Evolutionary conservation across 2,329 filamentous ascomycete genomes (phyloP).

Genomic region (Fusarium proliferatum): DNA sequence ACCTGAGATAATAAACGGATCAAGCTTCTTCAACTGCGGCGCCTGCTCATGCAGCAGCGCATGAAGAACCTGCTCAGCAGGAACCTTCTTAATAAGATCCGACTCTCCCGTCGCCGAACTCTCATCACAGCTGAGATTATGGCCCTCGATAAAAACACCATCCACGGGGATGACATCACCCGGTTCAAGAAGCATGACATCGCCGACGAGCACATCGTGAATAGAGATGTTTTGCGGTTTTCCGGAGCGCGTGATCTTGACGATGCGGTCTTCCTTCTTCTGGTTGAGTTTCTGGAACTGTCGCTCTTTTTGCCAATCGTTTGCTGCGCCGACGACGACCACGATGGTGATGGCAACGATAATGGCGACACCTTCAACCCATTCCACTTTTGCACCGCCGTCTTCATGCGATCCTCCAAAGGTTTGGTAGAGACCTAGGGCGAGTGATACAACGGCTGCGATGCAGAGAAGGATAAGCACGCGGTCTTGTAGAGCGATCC

Average conservation of each 20-base stretch:
- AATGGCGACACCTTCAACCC: conserved; percentile 76
- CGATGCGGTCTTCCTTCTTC: conserved; percentile 72
- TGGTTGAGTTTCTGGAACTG: conserved; percentile 72
- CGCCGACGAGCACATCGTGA: conserved; percentile 75
- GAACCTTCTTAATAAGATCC: conserved; percentile 75
- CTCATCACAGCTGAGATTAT: conserved; percentile 72
- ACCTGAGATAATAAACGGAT: conserved; percentile 72
- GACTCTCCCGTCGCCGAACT: conserved; percentile 80
- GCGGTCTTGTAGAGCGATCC: conserved; percentile 74
- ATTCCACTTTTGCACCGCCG: conserved; percentile 64
- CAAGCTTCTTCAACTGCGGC: conserved; percentile 61
- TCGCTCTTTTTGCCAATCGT: conserved; percentile 75
- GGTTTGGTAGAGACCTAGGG: conserved; percentile 74
- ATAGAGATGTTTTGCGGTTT: conserved; percentile 71
- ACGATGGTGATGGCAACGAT: conserved; percentile 74
- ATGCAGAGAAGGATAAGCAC: conserved; percentile 74
- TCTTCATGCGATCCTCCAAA: conserved; percentile 60
- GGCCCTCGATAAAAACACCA: conserved; percentile 71
- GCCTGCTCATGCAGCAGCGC: conserved; percentile 58
- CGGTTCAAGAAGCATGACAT: conserved; percentile 75
- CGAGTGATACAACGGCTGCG: conserved; percentile 73
- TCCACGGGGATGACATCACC: conserved; percentile 78
- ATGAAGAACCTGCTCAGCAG: conserved; percentile 68
- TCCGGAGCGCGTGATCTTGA: conserved; percentile 74
- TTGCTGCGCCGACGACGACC: conserved; percentile 70